Percentiles rank a stretch among this genome's conserved stretches.
Conservation (phyloP, 495 filamentous ascomycete genomes). For the Xylaria curta region DNA sequence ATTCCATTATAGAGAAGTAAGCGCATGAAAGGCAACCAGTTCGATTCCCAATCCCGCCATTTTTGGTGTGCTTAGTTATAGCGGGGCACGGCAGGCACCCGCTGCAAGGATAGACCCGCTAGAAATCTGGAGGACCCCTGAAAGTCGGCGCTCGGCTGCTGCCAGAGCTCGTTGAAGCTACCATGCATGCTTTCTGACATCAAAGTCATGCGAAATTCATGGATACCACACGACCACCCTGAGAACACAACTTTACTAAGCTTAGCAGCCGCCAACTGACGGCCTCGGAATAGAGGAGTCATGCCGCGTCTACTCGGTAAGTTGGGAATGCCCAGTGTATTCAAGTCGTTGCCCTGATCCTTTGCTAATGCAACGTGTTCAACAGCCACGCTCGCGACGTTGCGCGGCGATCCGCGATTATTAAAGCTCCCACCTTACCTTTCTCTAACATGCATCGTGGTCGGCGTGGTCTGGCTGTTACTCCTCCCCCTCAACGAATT, state of each 20-base stretch:
- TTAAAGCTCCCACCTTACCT: slow-evolving; percentile 80
- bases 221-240: slow-evolving; percentile 22
- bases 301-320: slow-evolving; percentile 45
- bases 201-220: slow-evolving; percentile 11
- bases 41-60: not conserved
- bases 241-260: slow-evolving; percentile 20
- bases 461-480: slow-evolving; percentile 91
- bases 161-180: slow-evolving; percentile 16
- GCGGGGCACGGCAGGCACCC: not conserved
- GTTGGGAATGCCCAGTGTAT: slow-evolving; percentile 5
- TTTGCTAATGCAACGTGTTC: slow-evolving; percentile 17
- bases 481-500: slow-evolving; percentile 92
- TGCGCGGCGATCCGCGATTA: slow-evolving; percentile 71
- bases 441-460: slow-evolving; percentile 83
- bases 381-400: slow-evolving; percentile 54
- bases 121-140: slow-evolving; percentile 33
- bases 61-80: not conserved
- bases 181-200: slow-evolving; percentile 5
- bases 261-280: slow-evolving; percentile 10
- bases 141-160: slow-evolving; percentile 27
- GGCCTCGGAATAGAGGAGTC: slow-evolving; percentile 22
- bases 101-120: not conserved
- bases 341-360: not conserved
- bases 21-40: not conserved
- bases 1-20: not conserved